A percentile compares a stretch with the other conserved stretches of the same genome.
Evolutionary conservation across 192 early-diverging fungal genomes (phyloP).

Genomic region (Borealophlyctis nickersoniae): DNA sequence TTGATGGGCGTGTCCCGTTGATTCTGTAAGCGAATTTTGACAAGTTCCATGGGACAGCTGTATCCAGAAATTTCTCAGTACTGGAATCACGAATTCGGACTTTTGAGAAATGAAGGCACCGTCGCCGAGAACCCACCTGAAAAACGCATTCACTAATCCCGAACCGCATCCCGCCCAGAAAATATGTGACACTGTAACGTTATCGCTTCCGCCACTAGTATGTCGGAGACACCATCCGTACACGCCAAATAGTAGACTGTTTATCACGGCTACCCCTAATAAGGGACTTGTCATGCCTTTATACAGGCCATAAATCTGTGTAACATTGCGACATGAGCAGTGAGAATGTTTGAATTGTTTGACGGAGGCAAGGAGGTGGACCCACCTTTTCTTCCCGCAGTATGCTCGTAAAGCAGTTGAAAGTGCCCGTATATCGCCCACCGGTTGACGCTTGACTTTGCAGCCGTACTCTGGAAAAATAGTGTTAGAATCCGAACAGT

Average conservation of each 20-base stretch:
- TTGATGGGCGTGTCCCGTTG: conserved; percentile 19
- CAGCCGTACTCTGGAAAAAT: conserved; percentile 42
- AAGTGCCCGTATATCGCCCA: conserved; percentile 22
- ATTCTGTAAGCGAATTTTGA: conserved; percentile 50
- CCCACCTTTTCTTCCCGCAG: conserved; percentile 42
- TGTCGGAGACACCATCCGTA: conserved; percentile 45
- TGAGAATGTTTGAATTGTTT: no score
- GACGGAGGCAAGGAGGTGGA: background rate
- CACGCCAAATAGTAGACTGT: conserved; percentile 49
- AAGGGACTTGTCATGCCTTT: conserved; percentile 93
- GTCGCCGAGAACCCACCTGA: conserved; percentile 13
- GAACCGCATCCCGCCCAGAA: conserved; percentile 41
- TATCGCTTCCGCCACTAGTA: conserved; percentile 19
- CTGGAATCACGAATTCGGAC: no score
- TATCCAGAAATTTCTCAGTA: no score
- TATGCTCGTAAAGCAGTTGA: conserved; percentile 34
- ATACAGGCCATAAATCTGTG: conserved; percentile 69
- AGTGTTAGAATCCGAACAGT: no score
- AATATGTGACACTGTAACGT: conserved; percentile 26
- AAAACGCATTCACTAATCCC: conserved; percentile 45
- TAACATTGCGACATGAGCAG: no score
- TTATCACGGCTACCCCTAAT: conserved; percentile 82
- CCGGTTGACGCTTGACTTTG: conserved; percentile 23
- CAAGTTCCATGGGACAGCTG: conserved; percentile 51
- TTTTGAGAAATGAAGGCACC: background rate